Percentiles rank a stretch among this genome's conserved stretches.
Evolutionary conservation across 2,329 filamentous ascomycete genomes (phyloP).

Genomic region (Chaetomium olivaceum): DNA sequence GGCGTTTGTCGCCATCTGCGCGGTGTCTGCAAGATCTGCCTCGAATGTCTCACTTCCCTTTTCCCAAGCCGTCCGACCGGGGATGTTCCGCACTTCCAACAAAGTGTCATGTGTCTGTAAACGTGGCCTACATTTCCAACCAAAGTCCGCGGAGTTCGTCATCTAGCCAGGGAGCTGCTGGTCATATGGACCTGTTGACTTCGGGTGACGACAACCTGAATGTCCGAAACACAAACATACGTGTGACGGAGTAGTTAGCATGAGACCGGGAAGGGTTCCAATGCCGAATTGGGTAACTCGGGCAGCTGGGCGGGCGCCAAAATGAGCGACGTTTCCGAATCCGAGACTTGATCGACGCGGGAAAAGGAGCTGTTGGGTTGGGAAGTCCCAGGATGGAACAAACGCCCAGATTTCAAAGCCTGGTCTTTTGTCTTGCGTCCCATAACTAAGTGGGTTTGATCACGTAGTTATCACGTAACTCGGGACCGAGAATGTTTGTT

Average conservation of each 20-base stretch:
- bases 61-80: neutral
- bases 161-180: neutral
- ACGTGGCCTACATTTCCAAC: neutral
- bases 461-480: neutral
- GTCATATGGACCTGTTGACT: neutral
- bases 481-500: too few species aligned
- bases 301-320: neutral
- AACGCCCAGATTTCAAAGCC: neutral
- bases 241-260: neutral
- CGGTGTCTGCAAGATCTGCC: neutral
- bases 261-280: neutral
- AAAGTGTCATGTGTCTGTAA: neutral
- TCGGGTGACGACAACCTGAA: neutral
- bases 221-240: slow-evolving; percentile 5
- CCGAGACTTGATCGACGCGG: neutral
- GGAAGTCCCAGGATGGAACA: neutral
- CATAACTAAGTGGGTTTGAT: neutral
- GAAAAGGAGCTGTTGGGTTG: neutral
- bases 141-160: neutral
- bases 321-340: neutral
- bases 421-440: neutral
- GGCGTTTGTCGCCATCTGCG: slow-evolving; percentile 1
- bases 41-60: neutral
- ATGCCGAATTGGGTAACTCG: neutral
- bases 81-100: neutral